phyloP scores from a whole-genome alignment of 805 yeast species.

The Ogataea haglerorum region DNA sequence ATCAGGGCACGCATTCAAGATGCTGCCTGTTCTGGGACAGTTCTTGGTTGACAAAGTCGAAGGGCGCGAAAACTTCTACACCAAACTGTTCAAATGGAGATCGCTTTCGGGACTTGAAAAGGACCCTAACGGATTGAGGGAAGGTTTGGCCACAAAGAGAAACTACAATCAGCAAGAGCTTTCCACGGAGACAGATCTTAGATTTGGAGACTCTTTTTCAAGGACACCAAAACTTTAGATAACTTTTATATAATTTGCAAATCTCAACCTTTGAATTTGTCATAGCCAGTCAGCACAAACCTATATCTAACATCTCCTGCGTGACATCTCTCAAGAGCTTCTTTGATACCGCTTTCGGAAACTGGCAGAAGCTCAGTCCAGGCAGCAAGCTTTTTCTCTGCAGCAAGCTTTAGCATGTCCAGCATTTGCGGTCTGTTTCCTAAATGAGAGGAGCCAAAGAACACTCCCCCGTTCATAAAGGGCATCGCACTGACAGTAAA shows the following conservation, averaged over 20 bases:
- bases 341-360: slow-evolving; percentile 47
- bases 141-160: slow-evolving; percentile 20
- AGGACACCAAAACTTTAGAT: not conserved
- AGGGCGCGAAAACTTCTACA: slow-evolving; percentile 29
- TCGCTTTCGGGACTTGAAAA: slow-evolving; percentile 19
- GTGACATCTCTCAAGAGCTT: slow-evolving; percentile 53
- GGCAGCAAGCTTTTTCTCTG: slow-evolving; percentile 52
- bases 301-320: slow-evolving; percentile 60
- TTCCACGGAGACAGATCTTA: slow-evolving; percentile 15
- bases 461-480: slow-evolving; percentile 43
- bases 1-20: slow-evolving; percentile 36
- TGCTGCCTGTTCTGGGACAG: slow-evolving; percentile 33
- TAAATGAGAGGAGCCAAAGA: slow-evolving; percentile 55
- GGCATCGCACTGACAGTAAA: slow-evolving; percentile 4
- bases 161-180: slow-evolving; percentile 21
- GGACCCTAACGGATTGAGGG: slow-evolving; percentile 32
- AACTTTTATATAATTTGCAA: too few relatives aligned
- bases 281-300: slow-evolving; percentile 56
- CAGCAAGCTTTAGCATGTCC: slow-evolving; percentile 64
- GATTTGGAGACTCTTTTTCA: slow-evolving; percentile 6
- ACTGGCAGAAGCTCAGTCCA: slow-evolving; percentile 62
- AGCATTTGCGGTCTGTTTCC: slow-evolving; percentile 64
- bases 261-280: slow-evolving; percentile 20
- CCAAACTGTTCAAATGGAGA: slow-evolving; percentile 35
- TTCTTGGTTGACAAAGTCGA: slow-evolving; percentile 34